Evolutionary conservation across 208 protist species (phyloP).

Genomic region (Naegleria fowleri): DNA sequence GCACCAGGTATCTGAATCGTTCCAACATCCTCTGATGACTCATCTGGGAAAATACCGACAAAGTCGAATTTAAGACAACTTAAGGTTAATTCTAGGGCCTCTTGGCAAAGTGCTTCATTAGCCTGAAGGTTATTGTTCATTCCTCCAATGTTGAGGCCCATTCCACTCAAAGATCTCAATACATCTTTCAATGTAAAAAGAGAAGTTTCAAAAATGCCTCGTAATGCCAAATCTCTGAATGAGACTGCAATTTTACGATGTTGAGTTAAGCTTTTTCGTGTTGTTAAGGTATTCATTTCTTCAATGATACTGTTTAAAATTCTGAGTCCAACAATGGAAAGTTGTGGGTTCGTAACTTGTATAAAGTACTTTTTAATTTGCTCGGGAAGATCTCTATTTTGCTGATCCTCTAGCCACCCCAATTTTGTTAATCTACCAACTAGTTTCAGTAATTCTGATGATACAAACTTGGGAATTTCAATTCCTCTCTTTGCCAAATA

Average conservation of each 20-base stretch:
- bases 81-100: constrained; percentile 48
- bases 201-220: constrained; percentile 44
- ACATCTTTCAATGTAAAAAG: constrained; percentile 35
- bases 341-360: not conserved
- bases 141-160: not conserved
- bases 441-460: not conserved
- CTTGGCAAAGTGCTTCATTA: constrained; percentile 24
- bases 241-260: constrained; percentile 58
- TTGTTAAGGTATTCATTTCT: constrained; percentile 36
- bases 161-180: not conserved
- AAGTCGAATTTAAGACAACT: constrained; percentile 61
- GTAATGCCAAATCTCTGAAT: constrained; percentile 48
- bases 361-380: constrained; percentile 41
- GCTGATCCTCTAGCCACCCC: constrained; percentile 41
- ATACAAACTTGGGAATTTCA: not conserved
- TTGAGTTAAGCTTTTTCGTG: constrained; percentile 43
- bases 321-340: constrained; percentile 23
- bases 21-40: constrained; percentile 52
- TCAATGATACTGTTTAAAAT: constrained; percentile 34
- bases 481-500: not conserved
- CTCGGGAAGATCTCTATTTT: constrained; percentile 30
- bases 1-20: constrained; percentile 56
- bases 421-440: constrained; percentile 39
- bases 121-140: not conserved
- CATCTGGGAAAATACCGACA: constrained; percentile 54